These are phyloP conservation scores for Cucurbita moschata DNA, from an alignment of 306 rosid species.

Conservation along the genomic window DNA sequence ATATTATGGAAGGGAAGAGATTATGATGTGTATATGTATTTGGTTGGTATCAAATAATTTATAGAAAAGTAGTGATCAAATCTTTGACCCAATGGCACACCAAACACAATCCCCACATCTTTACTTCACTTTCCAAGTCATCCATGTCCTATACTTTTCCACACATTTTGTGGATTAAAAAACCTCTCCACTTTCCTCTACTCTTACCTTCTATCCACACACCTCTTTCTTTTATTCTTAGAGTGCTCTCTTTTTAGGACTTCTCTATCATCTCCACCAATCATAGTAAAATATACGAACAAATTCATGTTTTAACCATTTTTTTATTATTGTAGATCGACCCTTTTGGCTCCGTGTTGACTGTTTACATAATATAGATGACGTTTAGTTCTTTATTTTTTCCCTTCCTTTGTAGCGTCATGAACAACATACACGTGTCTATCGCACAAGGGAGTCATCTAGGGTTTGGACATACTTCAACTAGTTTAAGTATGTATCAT, in stretches of 20 bases:
- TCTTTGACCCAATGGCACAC: neutral
- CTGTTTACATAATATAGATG: neutral
- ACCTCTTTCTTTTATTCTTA: neutral
- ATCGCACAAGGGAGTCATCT: no score
- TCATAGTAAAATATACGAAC: neutral
- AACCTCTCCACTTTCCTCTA: neutral
- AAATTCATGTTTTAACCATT: neutral
- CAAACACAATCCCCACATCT: slow-evolving; percentile 1
- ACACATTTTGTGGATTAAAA: neutral
- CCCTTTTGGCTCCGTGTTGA: neutral
- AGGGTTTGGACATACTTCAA: no score
- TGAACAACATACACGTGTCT: no score
- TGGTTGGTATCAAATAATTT: neutral
- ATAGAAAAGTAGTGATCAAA: neutral
- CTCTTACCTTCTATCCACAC: neutral
- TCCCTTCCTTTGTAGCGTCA: neutral
- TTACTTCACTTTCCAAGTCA: neutral
- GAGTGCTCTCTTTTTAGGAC: neutral
- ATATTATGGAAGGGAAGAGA: neutral
- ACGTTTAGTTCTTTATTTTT: no score
- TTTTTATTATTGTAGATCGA: neutral
- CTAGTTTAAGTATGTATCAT: no score
- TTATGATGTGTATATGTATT: neutral
- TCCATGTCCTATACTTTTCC: neutral
- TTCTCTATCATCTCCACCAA: neutral